Conservation (phyloP, 169 alveolate species). For the Cryptosporidium tyzzeri region DNA sequence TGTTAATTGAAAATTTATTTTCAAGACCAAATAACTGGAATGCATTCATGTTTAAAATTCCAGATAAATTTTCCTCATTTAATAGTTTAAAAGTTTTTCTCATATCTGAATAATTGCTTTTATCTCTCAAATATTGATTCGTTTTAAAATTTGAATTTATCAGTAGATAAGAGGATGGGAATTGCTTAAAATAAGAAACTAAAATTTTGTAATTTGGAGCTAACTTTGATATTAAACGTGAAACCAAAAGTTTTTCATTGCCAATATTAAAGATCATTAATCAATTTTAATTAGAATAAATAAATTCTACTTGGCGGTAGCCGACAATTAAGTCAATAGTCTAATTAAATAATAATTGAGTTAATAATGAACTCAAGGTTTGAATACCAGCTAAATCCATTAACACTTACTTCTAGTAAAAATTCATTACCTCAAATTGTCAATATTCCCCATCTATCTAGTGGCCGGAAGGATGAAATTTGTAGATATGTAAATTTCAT, state of each 20-base stretch:
- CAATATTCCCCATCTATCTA: constrained; percentile 36
- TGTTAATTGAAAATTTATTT: constrained; percentile 12
- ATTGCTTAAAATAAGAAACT: background rate
- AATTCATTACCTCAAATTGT: constrained; percentile 40
- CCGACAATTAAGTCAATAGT: background rate
- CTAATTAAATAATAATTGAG: background rate
- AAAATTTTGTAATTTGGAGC: background rate
- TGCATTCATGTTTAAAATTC: constrained; percentile 38
- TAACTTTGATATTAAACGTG: background rate
- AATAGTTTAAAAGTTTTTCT: background rate
- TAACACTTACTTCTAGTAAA: background rate
- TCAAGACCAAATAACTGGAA: constrained; percentile 56
- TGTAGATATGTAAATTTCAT: constrained; percentile 27
- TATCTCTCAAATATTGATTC: background rate
- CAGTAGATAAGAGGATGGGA: background rate
- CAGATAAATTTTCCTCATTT: background rate
- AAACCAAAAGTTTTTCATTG: background rate
- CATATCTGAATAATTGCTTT: background rate
- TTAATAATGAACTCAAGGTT: background rate
- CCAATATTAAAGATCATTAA: background rate
- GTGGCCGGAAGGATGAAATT: constrained; percentile 38
- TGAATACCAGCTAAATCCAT: background rate
- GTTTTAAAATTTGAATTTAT: background rate
- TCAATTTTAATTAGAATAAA: background rate
- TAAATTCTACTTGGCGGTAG: background rate